Evolutionary conservation across 106 monocot genomes (phyloP).

Genomic region (Dioscorea dumetorum): DNA sequence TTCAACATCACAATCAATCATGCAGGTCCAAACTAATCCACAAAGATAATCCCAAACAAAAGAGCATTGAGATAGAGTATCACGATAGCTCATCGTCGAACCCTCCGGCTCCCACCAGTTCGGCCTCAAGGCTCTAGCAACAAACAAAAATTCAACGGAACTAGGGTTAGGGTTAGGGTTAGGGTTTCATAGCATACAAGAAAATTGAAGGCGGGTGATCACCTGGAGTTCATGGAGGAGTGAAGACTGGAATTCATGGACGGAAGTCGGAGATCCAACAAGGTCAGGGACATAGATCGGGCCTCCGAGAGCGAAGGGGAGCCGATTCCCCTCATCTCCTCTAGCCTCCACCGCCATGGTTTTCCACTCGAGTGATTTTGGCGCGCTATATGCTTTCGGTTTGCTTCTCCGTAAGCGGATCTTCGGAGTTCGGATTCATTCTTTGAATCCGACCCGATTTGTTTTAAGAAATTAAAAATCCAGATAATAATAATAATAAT

Average conservation of each 20-base stretch:
- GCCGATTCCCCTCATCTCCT: constrained; percentile 2
- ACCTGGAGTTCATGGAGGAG: constrained; percentile 43
- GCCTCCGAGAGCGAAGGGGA: constrained; percentile 67
- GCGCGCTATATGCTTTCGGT: too few species aligned
- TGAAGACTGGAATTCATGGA: constrained; percentile 50
- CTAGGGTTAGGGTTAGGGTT: background rate
- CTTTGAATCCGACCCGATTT: too few species aligned
- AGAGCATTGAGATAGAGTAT: background rate
- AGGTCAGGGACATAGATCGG: constrained; percentile 62
- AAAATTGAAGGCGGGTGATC: background rate
- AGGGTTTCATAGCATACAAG: background rate
- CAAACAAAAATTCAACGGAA: background rate
- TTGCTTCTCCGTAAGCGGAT: too few species aligned
- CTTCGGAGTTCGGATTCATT: too few species aligned
- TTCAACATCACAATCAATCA: background rate
- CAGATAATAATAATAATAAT: too few species aligned
- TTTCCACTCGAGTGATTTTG: background rate
- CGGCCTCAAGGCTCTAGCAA: constrained; percentile 32
- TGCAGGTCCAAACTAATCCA: background rate
- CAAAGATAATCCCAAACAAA: background rate
- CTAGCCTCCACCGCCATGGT: background rate
- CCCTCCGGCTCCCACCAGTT: constrained; percentile 22
- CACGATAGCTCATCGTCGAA: constrained; percentile 62
- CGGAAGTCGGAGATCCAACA: constrained; percentile 50
- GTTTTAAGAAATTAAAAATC: too few species aligned